A percentile compares a stretch with the other conserved stretches of the same genome.
Evolutionary conservation across 208 protist species (phyloP).

Genomic region (Naegleria gruberi): DNA sequence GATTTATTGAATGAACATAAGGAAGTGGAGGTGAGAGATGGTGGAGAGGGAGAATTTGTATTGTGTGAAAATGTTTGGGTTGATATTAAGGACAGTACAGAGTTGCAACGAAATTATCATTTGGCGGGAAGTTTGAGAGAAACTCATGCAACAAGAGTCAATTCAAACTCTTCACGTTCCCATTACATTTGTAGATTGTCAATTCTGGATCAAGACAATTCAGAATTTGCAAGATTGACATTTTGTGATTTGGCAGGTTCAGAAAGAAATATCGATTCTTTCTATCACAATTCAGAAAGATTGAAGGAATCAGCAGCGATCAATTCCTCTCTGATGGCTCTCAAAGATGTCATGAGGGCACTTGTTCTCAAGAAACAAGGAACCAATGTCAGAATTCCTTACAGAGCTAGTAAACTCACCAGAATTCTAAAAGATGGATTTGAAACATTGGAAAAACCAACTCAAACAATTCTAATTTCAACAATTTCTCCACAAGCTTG

Average conservation of each 20-base stretch:
- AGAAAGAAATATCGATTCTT: slow-evolving; percentile 28
- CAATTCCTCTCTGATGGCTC: slow-evolving; percentile 29
- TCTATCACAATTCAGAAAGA: slow-evolving; percentile 31
- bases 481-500: slow-evolving; percentile 32
- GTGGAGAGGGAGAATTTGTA: background rate
- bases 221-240: background rate
- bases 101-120: background rate
- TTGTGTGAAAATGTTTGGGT: background rate
- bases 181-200: background rate
- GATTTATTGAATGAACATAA: background rate
- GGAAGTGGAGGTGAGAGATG: background rate
- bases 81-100: background rate
- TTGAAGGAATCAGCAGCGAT: slow-evolving; percentile 31
- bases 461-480: slow-evolving; percentile 31
- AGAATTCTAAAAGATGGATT: slow-evolving; percentile 76
- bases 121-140: background rate
- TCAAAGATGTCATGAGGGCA: slow-evolving; percentile 33
- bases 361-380: background rate
- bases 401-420: slow-evolving; percentile 77
- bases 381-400: slow-evolving; percentile 60
- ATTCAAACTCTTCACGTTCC: background rate
- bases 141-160: background rate
- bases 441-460: slow-evolving; percentile 26
- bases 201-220: background rate
- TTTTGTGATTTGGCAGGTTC: slow-evolving; percentile 34